Evolutionary conservation across 169 alveolate species (phyloP).

Genomic region (Plasmodium vinckei): DNA sequence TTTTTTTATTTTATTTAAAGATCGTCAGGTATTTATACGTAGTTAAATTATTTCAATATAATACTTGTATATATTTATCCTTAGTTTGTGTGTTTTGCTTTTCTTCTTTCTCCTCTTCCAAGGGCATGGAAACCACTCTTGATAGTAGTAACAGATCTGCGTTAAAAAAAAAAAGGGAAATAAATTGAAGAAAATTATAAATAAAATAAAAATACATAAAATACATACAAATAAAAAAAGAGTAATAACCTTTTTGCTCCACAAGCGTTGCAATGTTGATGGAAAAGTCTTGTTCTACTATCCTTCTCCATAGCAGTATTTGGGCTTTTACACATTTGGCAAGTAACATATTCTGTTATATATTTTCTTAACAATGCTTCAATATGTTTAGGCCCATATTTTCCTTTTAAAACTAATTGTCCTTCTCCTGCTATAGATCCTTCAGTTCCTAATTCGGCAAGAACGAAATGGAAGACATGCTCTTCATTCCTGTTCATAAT

Average conservation of each 20-base stretch:
- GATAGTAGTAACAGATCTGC: slow-evolving; percentile 93
- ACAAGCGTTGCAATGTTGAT: slow-evolving; percentile 94
- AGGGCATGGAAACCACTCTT: slow-evolving; percentile 95
- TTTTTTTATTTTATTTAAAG: neutral
- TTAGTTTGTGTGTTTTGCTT: slow-evolving; percentile 86
- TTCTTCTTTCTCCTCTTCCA: slow-evolving; percentile 93
- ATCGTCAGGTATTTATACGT: neutral
- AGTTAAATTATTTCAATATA: neutral
- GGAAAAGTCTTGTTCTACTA: slow-evolving; percentile 91
- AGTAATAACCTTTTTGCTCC: slow-evolving; percentile 90
- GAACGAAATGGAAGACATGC: slow-evolving; percentile 94
- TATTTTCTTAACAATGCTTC: slow-evolving; percentile 93
- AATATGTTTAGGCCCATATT: slow-evolving; percentile 94
- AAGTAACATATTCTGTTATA: slow-evolving; percentile 95
- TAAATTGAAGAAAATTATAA: neutral
- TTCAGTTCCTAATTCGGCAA: slow-evolving; percentile 95
- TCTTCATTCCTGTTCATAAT: slow-evolving; percentile 94
- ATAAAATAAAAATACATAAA: neutral
- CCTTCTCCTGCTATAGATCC: slow-evolving; percentile 96
- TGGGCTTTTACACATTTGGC: slow-evolving; percentile 95
- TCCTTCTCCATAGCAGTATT: slow-evolving; percentile 93
- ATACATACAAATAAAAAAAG: neutral
- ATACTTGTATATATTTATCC: slow-evolving; percentile 2
- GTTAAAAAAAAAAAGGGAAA: neutral
- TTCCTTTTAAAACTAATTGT: slow-evolving; percentile 94